Evolutionary conservation across 2,329 filamentous ascomycete genomes (phyloP), one percentile per base, ranked within the genome.

Genomic region (Diaporthe aspalathi): DNA sequence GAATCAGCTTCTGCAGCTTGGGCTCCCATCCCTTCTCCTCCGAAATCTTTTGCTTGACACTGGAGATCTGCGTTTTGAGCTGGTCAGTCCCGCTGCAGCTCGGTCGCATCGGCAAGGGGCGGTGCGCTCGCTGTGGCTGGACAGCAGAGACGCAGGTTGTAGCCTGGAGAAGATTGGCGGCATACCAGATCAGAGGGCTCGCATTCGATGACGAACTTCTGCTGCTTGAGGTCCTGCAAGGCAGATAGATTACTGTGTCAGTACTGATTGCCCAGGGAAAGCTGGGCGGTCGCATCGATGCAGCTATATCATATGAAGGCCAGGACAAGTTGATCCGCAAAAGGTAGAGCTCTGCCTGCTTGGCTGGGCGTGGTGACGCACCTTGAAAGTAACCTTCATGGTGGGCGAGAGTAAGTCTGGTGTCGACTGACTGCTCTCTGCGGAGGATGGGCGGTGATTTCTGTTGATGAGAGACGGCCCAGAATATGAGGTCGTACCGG

Each of bases 171-270:
- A 76, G 76, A 75, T 80, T 80, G 81, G 78, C 76, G 78, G 82
- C 92, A 79, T 91, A 98, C 95, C 82, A 94, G 93, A 81, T 98
- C 95, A 75, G 93, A 91, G 74, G 95, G 94, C 83, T 98, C 95
- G 80, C 94, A 94, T 77, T 98, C 95, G 86, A 99, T 93, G 79
- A 92, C 91, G 85, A 99, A 99, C 87, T 98, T 98, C 83, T 98
- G 93, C 84, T 98, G 96, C 88, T 98, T 98, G 80, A 99, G 89
- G 86, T 99, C 96, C 95, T 98, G 78, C 43, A 76, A 53, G 52
- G n/a, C 65, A 76, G 70, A 72, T 66, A 76, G 70, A 72, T 17
- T 5, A 20, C 12, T 9, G n/a, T 20, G 20, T 68, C 73, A 40
- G 53, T n/a, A 67, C 62, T 47, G 50, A 73, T 76, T 54, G 74